Percentiles rank a stretch among this genome's conserved stretches.
Evolutionary conservation across 208 protist species (phyloP).

Genomic region (Leishmania turanica): DNA sequence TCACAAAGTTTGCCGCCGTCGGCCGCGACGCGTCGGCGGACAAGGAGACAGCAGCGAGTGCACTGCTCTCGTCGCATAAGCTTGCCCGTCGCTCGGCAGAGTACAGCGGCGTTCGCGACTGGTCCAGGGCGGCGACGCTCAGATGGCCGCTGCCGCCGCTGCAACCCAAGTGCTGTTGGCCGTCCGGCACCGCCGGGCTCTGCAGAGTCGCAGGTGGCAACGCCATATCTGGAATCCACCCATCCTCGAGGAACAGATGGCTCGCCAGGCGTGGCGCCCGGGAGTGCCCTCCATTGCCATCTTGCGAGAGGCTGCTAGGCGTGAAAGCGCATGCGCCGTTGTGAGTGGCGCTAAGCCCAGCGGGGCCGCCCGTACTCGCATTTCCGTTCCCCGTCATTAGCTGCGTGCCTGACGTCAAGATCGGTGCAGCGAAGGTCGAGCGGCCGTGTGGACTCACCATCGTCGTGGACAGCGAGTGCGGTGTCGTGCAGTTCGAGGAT

Average conservation of each 20-base stretch:
- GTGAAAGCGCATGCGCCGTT: background rate
- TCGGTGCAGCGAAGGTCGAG: conserved; percentile 1
- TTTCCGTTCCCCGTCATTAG: background rate
- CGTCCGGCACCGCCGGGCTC: conserved; percentile 20
- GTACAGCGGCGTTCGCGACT: conserved; percentile 10
- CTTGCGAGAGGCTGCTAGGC: background rate
- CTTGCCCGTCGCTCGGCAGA: conserved; percentile 11
- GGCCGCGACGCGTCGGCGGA: conserved; percentile 10
- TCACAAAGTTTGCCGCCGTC: conserved; percentile 53
- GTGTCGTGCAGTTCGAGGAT: conserved; percentile 5
- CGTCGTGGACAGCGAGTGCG: conserved; percentile 4
- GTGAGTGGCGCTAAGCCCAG: background rate
- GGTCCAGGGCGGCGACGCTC: conserved; percentile 10
- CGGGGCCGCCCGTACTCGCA: background rate
- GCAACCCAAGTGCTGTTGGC: conserved; percentile 2
- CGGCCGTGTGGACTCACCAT: conserved; percentile 4
- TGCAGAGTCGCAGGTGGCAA: conserved; percentile 7
- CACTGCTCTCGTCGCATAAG: conserved; percentile 16
- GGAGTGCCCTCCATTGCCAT: background rate
- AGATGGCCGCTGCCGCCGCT: conserved; percentile 10
- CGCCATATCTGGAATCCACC: background rate
- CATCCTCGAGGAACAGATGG: conserved; percentile 25
- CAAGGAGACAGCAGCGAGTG: background rate
- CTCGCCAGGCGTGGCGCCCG: conserved; percentile 29
- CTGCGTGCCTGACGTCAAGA: conserved; percentile 2